Evolutionary conservation across 768 basidiomycete genomes (phyloP).

Genomic region (Dentipellis sp.): DNA sequence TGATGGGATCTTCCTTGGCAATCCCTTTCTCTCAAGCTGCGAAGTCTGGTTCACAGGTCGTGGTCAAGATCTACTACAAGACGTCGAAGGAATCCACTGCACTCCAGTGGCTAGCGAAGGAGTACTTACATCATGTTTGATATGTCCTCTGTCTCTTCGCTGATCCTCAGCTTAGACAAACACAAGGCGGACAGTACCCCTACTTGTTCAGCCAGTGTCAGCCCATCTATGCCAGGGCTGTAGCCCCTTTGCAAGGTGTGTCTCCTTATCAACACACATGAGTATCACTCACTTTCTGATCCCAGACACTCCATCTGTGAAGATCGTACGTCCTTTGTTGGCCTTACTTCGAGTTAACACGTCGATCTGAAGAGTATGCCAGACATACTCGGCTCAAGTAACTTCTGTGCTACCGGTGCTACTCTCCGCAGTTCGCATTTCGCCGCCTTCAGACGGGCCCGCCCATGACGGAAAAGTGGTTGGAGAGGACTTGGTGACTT

Average conservation of each 20-base stretch:
- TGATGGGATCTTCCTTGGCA: constrained; percentile 32
- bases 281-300: neutral
- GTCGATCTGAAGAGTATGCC: neutral
- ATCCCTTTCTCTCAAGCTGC: constrained; percentile 22
- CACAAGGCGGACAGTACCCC: constrained; percentile 75
- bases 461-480: constrained; percentile 66
- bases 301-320: constrained; percentile 81
- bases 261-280: neutral
- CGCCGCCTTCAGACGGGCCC: constrained; percentile 62
- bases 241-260: constrained; percentile 72
- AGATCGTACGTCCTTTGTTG: constrained; percentile 44
- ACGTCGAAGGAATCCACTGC: constrained; percentile 39
- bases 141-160: too few species aligned
- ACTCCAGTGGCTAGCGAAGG: constrained; percentile 45
- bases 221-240: constrained; percentile 77
- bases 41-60: constrained; percentile 19
- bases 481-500: constrained; percentile 66
- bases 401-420: constrained; percentile 76
- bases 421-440: constrained; percentile 73
- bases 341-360: neutral
- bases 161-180: constrained; percentile 44
- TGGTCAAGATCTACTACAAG: constrained; percentile 34
- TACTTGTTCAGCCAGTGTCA: constrained; percentile 93
- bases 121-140: constrained; percentile 17
- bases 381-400: constrained; percentile 84